Evolutionary conservation across 2,329 filamentous ascomycete species (phyloP), one percentile per base, ranked within the genome.

Genomic region (Neurospora sp.): DNA sequence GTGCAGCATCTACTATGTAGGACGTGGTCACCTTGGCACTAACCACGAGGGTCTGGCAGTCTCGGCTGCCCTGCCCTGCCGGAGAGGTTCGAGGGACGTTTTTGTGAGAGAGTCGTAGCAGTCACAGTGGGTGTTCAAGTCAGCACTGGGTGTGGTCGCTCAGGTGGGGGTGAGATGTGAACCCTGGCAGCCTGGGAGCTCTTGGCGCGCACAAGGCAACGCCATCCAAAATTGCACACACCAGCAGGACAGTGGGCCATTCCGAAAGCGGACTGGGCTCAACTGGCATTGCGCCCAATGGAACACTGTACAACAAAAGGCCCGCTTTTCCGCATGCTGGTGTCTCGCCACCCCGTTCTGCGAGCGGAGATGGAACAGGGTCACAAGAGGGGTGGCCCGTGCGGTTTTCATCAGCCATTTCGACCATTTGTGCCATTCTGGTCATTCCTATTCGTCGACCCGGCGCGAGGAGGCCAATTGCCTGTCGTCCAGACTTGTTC

Each of bases 181-280:
- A 52, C 42, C 42, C 23, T 68, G 67, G 42, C 43, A 36, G 52
- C 42, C 23, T 68, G 67, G 42, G 67, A 43, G 52, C 36, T 62
- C 52, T 62, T 62, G 52, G 52, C 52, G 52, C 28, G 67, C 69
- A 68, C 43, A 70, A 72, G 73, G 69, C 68, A 71, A 70, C 70
- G 66, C 73, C 71, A 74, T 72, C 75, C 74, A 76, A 76, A 74
- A 75, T 76, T 75, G 72, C 74, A 75, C 73, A 74, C 73, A 73
- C 71, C 71, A 73, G 58, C 72, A 72, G 38, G 52, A 40, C 70
- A 71, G 73, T 43, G 33, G 3, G 11, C 72, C 73, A 75, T 66
- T 0, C 71, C 71, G 69, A 28, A 68, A 71, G 28, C 11, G 66
- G 71, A 10, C 68, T 74, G 72, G 73, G 19, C 11, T 19, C 19